Evolutionary conservation across 2,329 filamentous ascomycete genomes (phyloP).

Genomic region (Fusarium staphyleae): DNA sequence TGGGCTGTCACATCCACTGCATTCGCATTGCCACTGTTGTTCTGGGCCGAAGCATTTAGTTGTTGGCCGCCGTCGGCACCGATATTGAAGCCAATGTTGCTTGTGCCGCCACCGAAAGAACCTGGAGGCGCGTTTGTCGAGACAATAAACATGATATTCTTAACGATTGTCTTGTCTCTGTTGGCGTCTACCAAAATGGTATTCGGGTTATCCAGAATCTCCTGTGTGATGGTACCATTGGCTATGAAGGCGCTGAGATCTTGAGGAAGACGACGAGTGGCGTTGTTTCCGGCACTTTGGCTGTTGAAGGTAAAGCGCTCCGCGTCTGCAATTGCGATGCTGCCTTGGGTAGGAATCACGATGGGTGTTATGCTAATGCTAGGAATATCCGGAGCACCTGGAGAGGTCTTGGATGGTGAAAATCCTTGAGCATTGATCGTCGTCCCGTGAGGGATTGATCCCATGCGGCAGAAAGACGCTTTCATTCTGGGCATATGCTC

Average conservation of each 20-base stretch:
- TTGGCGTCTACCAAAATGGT: constrained; percentile 41
- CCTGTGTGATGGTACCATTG: constrained; percentile 45
- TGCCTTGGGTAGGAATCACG: too few species aligned
- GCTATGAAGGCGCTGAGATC: constrained; percentile 42
- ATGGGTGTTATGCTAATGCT: constrained; percentile 42
- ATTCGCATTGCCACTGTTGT: constrained; percentile 27
- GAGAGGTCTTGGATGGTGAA: constrained; percentile 20
- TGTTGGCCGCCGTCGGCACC: constrained; percentile 33
- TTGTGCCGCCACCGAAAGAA: constrained; percentile 43
- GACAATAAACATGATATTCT: constrained; percentile 43
- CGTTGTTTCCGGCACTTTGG: constrained; percentile 3
- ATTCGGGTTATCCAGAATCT: constrained; percentile 43
- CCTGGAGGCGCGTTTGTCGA: constrained; percentile 31
- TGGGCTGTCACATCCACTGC: constrained; percentile 14
- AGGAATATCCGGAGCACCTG: constrained; percentile 30
- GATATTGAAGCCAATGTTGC: constrained; percentile 29
- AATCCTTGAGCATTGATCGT: constrained; percentile 52
- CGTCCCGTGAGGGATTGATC: constrained; percentile 52
- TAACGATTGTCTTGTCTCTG: constrained; percentile 41
- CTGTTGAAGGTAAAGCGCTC: constrained; percentile 6
- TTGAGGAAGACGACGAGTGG: constrained; percentile 42
- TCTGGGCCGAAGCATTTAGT: constrained; percentile 43
- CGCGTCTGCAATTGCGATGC: too few species aligned
- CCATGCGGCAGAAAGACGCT: constrained; percentile 48
- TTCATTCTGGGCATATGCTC: constrained; percentile 28